These are phyloP conservation scores for Salvia rosmarinus DNA, from an alignment of 257 asterid genomes.

Conservation along the genomic window DNA sequence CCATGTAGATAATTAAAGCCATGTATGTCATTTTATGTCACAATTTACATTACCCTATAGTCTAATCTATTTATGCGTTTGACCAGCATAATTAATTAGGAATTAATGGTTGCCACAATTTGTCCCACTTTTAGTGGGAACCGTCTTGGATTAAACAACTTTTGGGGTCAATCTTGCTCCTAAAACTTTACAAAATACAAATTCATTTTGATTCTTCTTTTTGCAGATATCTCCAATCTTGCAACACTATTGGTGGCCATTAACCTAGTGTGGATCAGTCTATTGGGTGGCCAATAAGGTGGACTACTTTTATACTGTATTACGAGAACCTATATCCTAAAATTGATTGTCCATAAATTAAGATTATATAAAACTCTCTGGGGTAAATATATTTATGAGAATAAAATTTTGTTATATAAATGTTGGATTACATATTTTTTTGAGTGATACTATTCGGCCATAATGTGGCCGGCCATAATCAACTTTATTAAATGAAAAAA, in stretches of 20 bases:
- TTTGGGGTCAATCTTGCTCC: slow-evolving; percentile 33
- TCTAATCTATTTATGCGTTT: slow-evolving; percentile 25
- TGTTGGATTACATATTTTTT: too few relatives aligned
- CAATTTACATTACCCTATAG: neutral
- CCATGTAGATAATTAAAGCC: slow-evolving; percentile 34
- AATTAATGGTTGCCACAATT: slow-evolving; percentile 24
- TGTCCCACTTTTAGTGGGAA: slow-evolving; percentile 44
- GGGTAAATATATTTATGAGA: too few relatives aligned
- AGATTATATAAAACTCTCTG: too few relatives aligned
- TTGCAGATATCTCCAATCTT: slow-evolving; percentile 21
- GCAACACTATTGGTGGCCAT: neutral
- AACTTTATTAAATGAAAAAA: too few relatives aligned
- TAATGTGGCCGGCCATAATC: too few relatives aligned
- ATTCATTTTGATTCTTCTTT: too few relatives aligned
- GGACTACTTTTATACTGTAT: neutral
- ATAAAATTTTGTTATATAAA: too few relatives aligned
- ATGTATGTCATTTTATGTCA: slow-evolving; percentile 21
- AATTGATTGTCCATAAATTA: too few relatives aligned
- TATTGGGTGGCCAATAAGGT: neutral
- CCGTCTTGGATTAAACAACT: slow-evolving; percentile 27
- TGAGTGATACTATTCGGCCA: too few relatives aligned
- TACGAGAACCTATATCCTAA: too few relatives aligned
- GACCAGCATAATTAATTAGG: slow-evolving; percentile 35
- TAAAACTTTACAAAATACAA: neutral
- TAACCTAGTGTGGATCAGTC: slow-evolving; percentile 11